Evolutionary conservation across 768 basidiomycete genomes (phyloP), one percentile per base, ranked within the genome.

Genomic region (Trametes coccinea): DNA sequence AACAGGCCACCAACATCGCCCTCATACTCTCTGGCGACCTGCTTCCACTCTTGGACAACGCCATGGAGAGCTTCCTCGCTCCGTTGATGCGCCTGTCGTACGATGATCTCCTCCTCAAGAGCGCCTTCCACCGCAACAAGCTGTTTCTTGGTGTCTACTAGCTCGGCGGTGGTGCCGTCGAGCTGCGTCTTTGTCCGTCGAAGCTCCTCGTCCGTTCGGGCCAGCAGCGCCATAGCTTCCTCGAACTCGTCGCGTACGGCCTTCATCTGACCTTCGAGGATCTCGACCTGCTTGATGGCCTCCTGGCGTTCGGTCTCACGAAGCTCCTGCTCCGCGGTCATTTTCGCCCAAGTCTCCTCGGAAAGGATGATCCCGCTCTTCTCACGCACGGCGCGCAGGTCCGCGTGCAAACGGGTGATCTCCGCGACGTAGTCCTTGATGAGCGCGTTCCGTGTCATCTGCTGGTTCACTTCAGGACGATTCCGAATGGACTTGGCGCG

Each of bases 341-440:
- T 82, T 71, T 95, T 88, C 49, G 82, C 84, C 94, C 94, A 98
- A 2, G 86, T 88, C 67, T 98, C 95, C 67, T 92, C 87, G 0
- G 93, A 89, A 73, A 98, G 89, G 74, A 89, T 97, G 39, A 98
- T 92, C 7, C 97, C 97, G 68, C 96, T 95, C 81, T 96, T 96
- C 75, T 97, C 95, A 40, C 95, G 83, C 5, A 95, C 91, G 6
- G 97, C 95, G 0, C 93, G 76, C 47, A 96, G 79, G 66, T 98
- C 95, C 0, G 87, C 86, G 72, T 96, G 96, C 41, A 98, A 81
- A 5, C 93, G 85, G 67, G 96, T 94, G 48, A 98, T 97, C 74
- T 98, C 97, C 11, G 82, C 85, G 41, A 96, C 83, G 67, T 96
- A 98, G 73, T 98, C 95, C 73, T 95, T 95, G 48, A 99, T 77